Evolutionary conservation across 352 stramenopile species (phyloP), one percentile per base, ranked within the genome.

Genomic region (Phytopythium sindhum): DNA sequence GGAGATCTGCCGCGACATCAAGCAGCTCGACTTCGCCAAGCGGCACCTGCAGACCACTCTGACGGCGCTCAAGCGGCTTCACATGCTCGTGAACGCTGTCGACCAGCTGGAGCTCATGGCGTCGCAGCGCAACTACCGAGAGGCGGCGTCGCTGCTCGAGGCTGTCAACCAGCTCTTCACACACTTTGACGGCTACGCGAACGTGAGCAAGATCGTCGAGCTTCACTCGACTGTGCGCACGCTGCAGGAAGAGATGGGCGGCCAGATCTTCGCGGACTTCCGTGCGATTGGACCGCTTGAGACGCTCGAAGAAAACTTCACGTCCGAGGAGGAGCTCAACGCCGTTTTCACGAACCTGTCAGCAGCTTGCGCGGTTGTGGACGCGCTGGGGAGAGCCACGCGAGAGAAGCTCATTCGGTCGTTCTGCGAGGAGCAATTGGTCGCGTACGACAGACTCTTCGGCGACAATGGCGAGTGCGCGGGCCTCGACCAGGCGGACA

Each of bases 1-100:
- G 60, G 96, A 99, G 76, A 99, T 99, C 56, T 99, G 97, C 57
- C 82, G 91, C 28, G 97, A 99, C 75, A 99, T 99, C 74, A 99
- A 99, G 75, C 91, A 98, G 61, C 85, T 99, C 12, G 97, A 99
- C 86, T 97, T 96, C 69, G 97, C 97, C 47, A 99, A 99, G 74
- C 87, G 90, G 23, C 96, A 99, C 63, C 81, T 99, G 60, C 94
- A 98, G 74, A 88, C 83, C 21, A 98, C 93, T 15, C 96, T 99
- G 48, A 98, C 93, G 14, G 93, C 96, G 1, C 73, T 99, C 11
- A 99, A 99, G 71, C 78, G 96, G 21, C 77, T 99, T 42, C 96
- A 99, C 74, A 99, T 99, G 97, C 80, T 99, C 23, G 85, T 99
- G 14, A 98, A 98, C 67, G 97, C 97, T 2, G 95, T 99, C 4